Evolutionary conservation across 2,329 filamentous ascomycete species (phyloP).

Genomic region (Exophiala viscosa): DNA sequence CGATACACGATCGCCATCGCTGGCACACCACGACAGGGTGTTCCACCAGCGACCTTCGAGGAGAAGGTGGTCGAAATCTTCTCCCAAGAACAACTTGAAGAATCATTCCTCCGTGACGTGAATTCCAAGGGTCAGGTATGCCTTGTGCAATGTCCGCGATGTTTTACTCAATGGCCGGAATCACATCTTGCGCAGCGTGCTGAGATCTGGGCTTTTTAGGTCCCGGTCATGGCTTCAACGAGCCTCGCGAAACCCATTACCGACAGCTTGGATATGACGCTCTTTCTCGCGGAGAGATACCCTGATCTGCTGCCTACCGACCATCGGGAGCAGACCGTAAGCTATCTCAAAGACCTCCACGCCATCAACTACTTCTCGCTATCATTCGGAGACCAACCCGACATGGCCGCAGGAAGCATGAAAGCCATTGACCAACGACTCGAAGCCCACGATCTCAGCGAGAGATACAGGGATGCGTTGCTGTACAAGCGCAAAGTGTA

Average conservation of each 20-base stretch:
- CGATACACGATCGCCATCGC: constrained; percentile 7
- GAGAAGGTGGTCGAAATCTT: constrained; percentile 1
- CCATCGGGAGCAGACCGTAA: constrained; percentile 1
- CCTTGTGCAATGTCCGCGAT: too few species aligned
- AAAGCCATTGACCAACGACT: neutral
- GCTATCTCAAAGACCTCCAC: constrained; percentile 5
- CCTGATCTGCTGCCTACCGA: constrained; percentile 1
- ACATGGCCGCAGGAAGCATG: neutral
- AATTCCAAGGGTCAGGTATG: constrained; percentile 15
- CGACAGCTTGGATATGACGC: constrained; percentile 13
- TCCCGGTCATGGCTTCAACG: too few species aligned
- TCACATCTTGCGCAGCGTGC: neutral
- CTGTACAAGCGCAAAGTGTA: constrained; percentile 11
- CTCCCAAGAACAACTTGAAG: constrained; percentile 5
- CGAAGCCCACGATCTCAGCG: neutral
- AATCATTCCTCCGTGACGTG: constrained; percentile 6
- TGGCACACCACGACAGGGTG: neutral
- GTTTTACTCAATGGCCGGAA: too few species aligned
- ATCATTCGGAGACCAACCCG: neutral
- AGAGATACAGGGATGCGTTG: constrained; percentile 7
- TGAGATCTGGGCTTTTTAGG: neutral
- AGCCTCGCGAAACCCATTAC: constrained; percentile 6
- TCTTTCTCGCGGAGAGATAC: constrained; percentile 6
- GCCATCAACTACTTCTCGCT: constrained; percentile 13
- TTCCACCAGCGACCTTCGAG: neutral